Conservation (phyloP, 2,329 filamentous ascomycete genomes). For the Ceratocystis harringtonii region DNA sequence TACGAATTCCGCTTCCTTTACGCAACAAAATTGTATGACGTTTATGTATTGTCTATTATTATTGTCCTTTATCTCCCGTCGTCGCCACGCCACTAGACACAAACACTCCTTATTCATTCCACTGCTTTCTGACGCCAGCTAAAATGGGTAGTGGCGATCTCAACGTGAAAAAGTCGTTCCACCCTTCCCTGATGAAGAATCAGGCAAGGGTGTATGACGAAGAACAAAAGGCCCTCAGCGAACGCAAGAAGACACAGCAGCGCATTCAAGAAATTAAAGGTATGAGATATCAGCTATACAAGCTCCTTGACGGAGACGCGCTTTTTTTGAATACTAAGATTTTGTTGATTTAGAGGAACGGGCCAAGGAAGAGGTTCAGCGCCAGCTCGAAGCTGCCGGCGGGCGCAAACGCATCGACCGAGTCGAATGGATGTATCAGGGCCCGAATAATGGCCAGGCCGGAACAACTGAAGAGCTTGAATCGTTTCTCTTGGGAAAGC, state of each 20-base stretch:
- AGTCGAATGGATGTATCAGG: slow-evolving; percentile 97
- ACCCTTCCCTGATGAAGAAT: slow-evolving; percentile 80
- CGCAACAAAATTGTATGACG: background rate
- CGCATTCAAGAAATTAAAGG: slow-evolving; percentile 74
- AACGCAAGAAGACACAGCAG: slow-evolving; percentile 86
- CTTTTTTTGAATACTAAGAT: background rate
- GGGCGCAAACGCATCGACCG: slow-evolving; percentile 65
- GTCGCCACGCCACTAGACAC: background rate
- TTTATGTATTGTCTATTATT: background rate
- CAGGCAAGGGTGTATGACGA: slow-evolving; percentile 82
- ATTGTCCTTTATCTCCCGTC: background rate
- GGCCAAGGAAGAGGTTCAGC: slow-evolving; percentile 78
- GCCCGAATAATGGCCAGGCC: slow-evolving; percentile 61
- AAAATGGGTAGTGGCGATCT: slow-evolving; percentile 88
- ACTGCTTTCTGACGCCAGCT: background rate
- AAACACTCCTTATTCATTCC: background rate
- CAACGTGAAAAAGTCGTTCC: slow-evolving; percentile 91
- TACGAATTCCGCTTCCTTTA: background rate
- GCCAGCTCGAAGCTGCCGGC: slow-evolving; percentile 75
- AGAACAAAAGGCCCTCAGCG: slow-evolving; percentile 81
- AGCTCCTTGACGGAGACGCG: background rate
- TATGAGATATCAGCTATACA: background rate
- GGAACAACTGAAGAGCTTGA: slow-evolving; percentile 80
- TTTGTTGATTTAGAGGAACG: slow-evolving; percentile 50
- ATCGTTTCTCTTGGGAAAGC: slow-evolving; percentile 81